phyloP scores from a whole-genome alignment of 1,284 basidiomycete species.

The Phellopilus nigrolimitatus region DNA sequence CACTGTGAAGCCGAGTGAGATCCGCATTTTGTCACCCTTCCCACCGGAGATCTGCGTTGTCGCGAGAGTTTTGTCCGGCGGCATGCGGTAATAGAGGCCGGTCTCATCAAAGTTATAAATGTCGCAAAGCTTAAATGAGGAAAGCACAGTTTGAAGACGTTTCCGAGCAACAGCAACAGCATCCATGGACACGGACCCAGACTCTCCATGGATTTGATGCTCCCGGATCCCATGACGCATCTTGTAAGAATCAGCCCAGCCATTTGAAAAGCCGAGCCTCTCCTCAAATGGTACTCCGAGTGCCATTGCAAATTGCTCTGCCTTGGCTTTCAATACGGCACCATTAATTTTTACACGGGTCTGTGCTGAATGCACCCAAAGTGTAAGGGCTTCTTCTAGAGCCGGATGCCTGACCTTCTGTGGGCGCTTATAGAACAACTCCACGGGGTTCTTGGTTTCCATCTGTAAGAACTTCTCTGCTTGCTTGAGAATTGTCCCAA shows the following conservation, averaged over 20 bases:
- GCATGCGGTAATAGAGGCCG: slow-evolving; percentile 26
- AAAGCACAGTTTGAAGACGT: slow-evolving; percentile 22
- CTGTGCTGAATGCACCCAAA: background rate
- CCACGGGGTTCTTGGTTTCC: background rate
- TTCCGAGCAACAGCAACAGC: slow-evolving; percentile 26
- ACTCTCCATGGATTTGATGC: slow-evolving; percentile 33
- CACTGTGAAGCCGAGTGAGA: slow-evolving; percentile 28
- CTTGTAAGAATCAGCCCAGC: background rate
- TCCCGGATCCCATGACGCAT: background rate
- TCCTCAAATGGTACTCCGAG: background rate
- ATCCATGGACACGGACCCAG: slow-evolving; percentile 30
- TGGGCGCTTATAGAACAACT: background rate
- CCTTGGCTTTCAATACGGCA: background rate
- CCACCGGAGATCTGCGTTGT: slow-evolving; percentile 25
- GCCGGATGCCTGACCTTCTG: background rate
- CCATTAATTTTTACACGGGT: background rate
- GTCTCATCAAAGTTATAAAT: slow-evolving; percentile 35
- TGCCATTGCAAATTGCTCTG: background rate
- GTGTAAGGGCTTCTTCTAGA: background rate
- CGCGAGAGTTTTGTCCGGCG: slow-evolving; percentile 30
- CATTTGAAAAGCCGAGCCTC: background rate
- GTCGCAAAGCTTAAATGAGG: slow-evolving; percentile 27
- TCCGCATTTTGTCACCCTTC: slow-evolving; percentile 29
- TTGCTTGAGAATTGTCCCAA: background rate
- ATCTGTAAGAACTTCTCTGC: background rate